Base-by-base conservation (phyloP, 495 filamentous ascomycete genomes). In the Glarea lozoyensis region DNA sequence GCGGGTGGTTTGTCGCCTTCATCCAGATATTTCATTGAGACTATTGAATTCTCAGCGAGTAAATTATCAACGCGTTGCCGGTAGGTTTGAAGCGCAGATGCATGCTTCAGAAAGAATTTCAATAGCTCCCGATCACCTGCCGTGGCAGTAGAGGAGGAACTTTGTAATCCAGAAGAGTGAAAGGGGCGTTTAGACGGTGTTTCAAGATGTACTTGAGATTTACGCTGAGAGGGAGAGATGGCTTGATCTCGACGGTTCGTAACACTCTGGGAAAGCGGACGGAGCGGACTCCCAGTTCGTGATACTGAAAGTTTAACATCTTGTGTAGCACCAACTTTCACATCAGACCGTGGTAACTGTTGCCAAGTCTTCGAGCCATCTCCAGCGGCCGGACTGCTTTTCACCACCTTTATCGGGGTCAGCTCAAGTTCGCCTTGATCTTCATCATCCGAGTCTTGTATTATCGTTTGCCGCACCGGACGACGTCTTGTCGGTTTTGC, bases 391-490 rank as follows among this genome's bases (percentile, higher is more conserved):
- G 46, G 44, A 32, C 23, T 51, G 12, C 31, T 38, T 36, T 47
- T 56, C 10, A 46, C 18, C 13, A 34, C 16, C 22, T 7, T 17
- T 16, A 22, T n/a, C 42, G 49, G 4, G 42, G 44, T 30, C 17
- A 43, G 2, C 16, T 43, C 10, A 37, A 16, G 12, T 10, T 29
- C 18, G 35, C 50, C 16, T 47, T 46, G 12, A 47, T 29, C 12
- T 48, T 58, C 70, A 19, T 76, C 72, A 39, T 74, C 72, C 1
- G 72, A 76, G 46, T 76, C 72, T 48, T 58, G 48, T 18, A 73
- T 65, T 19, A 64, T 43, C 9, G 18, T 38, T 23, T 46, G 18
- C 13, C 30, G 24, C 4, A n/a, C 20, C 6, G 4, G 34, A n/a
- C n/a, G n/a, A n/a, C n/a, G 13, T 43, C 41, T n/a, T 43, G 36